Conservation (phyloP, 2,329 filamentous ascomycete genomes). For the Metarhizium humberi region DNA sequence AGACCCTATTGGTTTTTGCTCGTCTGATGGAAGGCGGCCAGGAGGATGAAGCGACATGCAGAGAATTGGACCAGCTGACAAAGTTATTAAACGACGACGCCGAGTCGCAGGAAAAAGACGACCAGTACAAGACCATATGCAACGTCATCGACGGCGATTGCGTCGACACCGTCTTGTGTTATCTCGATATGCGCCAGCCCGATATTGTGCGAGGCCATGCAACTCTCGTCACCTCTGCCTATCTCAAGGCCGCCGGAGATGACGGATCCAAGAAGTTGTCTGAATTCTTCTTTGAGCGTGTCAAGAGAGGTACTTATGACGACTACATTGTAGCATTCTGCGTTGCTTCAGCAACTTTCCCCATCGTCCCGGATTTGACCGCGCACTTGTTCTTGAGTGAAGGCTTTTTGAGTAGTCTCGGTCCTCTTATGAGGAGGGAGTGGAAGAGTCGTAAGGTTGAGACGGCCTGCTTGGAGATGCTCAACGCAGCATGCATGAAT, state of each 20-base stretch:
- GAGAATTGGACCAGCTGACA: slow-evolving; percentile 48
- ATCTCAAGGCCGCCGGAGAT: slow-evolving; percentile 68
- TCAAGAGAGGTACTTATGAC: slow-evolving; percentile 70
- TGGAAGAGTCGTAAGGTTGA: slow-evolving; percentile 83
- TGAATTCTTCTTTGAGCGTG: slow-evolving; percentile 63
- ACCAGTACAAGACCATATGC: slow-evolving; percentile 39
- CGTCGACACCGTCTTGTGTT: slow-evolving; percentile 77
- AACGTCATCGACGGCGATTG: slow-evolving; percentile 62
- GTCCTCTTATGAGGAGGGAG: slow-evolving; percentile 66
- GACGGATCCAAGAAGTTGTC: slow-evolving; percentile 61
- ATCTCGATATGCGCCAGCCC: slow-evolving; percentile 74
- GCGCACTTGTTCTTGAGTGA: slow-evolving; percentile 78
- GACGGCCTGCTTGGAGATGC: slow-evolving; percentile 75
- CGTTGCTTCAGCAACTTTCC: slow-evolving; percentile 81
- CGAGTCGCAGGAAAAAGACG: slow-evolving; percentile 32
- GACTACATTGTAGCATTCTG: slow-evolving; percentile 89
- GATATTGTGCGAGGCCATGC: slow-evolving; percentile 70
- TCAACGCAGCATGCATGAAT: slow-evolving; percentile 88
- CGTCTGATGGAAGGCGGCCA: slow-evolving; percentile 85
- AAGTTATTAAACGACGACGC: slow-evolving; percentile 49
- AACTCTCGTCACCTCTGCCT: slow-evolving; percentile 71
- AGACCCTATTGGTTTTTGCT: slow-evolving; percentile 71
- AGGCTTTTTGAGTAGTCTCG: slow-evolving; percentile 71
- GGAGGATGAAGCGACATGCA: slow-evolving; percentile 64
- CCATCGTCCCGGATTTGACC: slow-evolving; percentile 68